A percentile compares a stretch with the other conserved stretches of the same genome.
Conservation (phyloP, 352 stramenopile genomes). For the Achlya hypogyna region DNA sequence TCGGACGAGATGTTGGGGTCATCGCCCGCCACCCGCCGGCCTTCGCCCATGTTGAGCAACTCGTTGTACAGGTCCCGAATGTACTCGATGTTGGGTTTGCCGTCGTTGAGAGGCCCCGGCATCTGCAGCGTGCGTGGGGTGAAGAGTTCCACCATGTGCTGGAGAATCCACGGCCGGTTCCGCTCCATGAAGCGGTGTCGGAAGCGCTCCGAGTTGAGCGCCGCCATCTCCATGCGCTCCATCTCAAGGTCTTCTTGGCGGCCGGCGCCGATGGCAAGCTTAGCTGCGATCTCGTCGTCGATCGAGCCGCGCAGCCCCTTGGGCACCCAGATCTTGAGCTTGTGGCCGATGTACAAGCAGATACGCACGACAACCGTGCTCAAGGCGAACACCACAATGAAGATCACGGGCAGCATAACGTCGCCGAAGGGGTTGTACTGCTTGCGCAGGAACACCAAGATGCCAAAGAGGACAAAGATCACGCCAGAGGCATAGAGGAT, state of each 20-base stretch:
- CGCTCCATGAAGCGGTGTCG: constrained; percentile 94
- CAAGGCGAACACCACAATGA: constrained; percentile 70
- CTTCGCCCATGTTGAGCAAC: constrained; percentile 90
- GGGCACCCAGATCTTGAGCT: constrained; percentile 87
- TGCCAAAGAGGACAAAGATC: constrained; percentile 86
- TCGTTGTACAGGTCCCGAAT: constrained; percentile 95
- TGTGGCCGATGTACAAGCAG: constrained; percentile 65
- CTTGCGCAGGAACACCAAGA: constrained; percentile 90
- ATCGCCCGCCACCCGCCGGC: constrained; percentile 76
- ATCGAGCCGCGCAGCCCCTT: constrained; percentile 89
- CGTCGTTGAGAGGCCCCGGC: constrained; percentile 38
- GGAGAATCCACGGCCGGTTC: constrained; percentile 95
- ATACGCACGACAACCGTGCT: constrained; percentile 51
- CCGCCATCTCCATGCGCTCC: constrained; percentile 92
- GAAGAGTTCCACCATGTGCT: constrained; percentile 94
- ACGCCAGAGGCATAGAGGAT: constrained; percentile 79
- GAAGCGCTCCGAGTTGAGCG: constrained; percentile 95
- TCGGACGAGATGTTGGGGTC: constrained; percentile 90
- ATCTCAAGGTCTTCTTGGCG: constrained; percentile 91
- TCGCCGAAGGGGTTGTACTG: constrained; percentile 92
- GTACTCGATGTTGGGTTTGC: constrained; percentile 87
- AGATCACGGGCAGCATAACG: constrained; percentile 82
- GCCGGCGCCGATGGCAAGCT: constrained; percentile 90
- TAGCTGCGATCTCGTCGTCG: constrained; percentile 93
- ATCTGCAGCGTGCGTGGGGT: constrained; percentile 86